phyloP scores from a whole-genome alignment of 306 rosid species.

The Castanea sativa region DNA sequence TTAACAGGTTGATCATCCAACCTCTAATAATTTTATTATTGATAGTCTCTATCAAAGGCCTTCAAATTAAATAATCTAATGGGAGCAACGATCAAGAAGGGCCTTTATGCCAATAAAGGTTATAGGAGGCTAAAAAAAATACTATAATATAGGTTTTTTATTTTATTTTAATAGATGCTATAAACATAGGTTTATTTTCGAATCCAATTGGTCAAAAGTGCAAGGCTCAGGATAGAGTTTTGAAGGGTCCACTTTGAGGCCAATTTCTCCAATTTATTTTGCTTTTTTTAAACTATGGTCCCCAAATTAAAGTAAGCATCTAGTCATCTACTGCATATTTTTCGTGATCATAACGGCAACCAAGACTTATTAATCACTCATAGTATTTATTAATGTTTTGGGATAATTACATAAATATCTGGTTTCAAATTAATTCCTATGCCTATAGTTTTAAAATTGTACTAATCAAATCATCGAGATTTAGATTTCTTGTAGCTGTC shows the following conservation, averaged over 20 bases:
- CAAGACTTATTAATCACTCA: slow-evolving; percentile 2
- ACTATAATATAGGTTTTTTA: slow-evolving; percentile 12
- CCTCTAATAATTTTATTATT: slow-evolving; percentile 6
- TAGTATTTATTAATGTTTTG: not conserved
- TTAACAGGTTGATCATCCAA: not conserved
- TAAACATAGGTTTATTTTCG: slow-evolving; percentile 10
- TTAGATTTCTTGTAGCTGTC: too few relatives aligned
- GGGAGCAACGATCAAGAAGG: slow-evolving; percentile 41
- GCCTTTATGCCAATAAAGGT: slow-evolving; percentile 28
- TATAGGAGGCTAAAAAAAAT: too few relatives aligned
- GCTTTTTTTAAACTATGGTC: slow-evolving; percentile 11
- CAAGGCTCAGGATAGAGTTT: slow-evolving; percentile 26
- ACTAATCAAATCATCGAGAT: too few relatives aligned
- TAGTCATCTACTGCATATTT: slow-evolving; percentile 13
- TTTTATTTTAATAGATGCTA: slow-evolving; percentile 3
- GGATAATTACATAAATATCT: not conserved
- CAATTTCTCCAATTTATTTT: slow-evolving; percentile 22
- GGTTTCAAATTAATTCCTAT: too few relatives aligned
- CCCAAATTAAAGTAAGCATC: slow-evolving; percentile 17
- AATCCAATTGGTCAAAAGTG: slow-evolving; percentile 46
- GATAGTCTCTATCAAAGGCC: slow-evolving; percentile 21
- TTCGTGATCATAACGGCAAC: slow-evolving; percentile 7
- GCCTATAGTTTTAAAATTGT: too few relatives aligned
- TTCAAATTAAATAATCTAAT: slow-evolving; percentile 24
- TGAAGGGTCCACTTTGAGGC: slow-evolving; percentile 27